Conservation (phyloP, 129 eudicot genomes). For the Tagetes erecta region DNA sequence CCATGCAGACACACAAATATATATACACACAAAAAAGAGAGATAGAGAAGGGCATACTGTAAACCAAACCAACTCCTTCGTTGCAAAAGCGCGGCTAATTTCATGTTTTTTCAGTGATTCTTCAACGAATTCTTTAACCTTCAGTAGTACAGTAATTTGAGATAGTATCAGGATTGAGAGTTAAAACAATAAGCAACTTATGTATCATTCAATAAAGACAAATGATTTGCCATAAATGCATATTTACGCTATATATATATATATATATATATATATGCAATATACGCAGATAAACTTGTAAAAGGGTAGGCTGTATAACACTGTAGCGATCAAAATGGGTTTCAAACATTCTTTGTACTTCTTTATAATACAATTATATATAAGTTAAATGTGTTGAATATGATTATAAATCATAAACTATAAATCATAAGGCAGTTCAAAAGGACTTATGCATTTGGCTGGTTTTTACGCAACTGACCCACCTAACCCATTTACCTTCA, state of each 20-base stretch:
- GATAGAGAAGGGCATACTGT: slow-evolving; percentile 49
- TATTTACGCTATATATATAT: not conserved
- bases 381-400: not conserved
- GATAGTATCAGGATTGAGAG: slow-evolving; percentile 3
- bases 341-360: not conserved
- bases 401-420: not conserved
- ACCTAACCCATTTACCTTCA: not conserved
- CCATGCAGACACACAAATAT: not conserved
- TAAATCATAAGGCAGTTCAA: not conserved
- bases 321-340: not conserved
- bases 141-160: slow-evolving; percentile 16
- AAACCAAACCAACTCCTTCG: slow-evolving; percentile 84
- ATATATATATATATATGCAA: not conserved
- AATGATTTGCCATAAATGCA: not conserved
- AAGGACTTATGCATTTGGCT: slow-evolving; percentile 1
- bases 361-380: not conserved
- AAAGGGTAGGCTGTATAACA: not conserved
- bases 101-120: slow-evolving; percentile 66
- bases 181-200: slow-evolving; percentile 20
- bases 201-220: slow-evolving; percentile 5
- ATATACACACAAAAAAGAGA: not conserved
- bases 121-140: slow-evolving; percentile 66
- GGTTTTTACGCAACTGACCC: not conserved
- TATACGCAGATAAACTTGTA: slow-evolving; percentile 6
- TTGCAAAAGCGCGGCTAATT: slow-evolving; percentile 64